Percentiles rank a stretch among this genome's conserved stretches.
phyloP scores from a whole-genome alignment of 495 filamentous ascomycete species.

The Cercophora newfieldiana region DNA sequence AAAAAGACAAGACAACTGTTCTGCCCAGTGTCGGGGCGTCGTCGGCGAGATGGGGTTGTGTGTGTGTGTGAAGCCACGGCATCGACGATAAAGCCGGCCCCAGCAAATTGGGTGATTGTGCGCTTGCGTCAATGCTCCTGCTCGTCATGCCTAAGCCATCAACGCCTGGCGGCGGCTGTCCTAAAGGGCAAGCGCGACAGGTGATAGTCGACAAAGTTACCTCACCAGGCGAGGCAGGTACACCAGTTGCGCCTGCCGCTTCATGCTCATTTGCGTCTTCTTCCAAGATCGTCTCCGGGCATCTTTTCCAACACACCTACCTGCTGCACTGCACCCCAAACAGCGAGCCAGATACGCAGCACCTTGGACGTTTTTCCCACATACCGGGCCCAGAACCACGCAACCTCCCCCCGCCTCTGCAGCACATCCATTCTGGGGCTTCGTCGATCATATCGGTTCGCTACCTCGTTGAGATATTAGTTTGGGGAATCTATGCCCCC shows the following conservation, averaged over 20 bases:
- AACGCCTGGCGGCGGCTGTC: background rate
- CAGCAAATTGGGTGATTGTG: slow-evolving; percentile 10
- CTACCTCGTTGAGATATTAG: slow-evolving; percentile 1
- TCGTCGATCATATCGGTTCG: slow-evolving; percentile 13
- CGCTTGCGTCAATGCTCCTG: background rate
- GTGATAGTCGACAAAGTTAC: background rate
- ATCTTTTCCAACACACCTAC: background rate
- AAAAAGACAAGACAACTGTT: background rate
- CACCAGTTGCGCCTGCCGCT: background rate
- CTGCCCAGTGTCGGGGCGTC: slow-evolving; percentile 6
- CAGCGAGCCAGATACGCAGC: background rate
- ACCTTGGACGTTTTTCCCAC: background rate
- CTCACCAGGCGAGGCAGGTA: background rate
- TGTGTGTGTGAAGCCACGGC: background rate
- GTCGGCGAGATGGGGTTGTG: background rate
- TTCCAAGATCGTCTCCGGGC: background rate
- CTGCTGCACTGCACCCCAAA: background rate
- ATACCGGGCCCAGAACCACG: background rate
- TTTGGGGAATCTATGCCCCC: background rate
- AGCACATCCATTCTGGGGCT: slow-evolving; percentile 13
- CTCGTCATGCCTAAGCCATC: background rate
- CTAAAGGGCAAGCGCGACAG: background rate
- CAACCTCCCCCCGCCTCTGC: background rate
- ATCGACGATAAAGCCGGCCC: background rate
- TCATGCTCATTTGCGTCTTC: background rate